Conservation (phyloP, 2,329 filamentous ascomycete genomes). For the Aspergillus luchuensis region DNA sequence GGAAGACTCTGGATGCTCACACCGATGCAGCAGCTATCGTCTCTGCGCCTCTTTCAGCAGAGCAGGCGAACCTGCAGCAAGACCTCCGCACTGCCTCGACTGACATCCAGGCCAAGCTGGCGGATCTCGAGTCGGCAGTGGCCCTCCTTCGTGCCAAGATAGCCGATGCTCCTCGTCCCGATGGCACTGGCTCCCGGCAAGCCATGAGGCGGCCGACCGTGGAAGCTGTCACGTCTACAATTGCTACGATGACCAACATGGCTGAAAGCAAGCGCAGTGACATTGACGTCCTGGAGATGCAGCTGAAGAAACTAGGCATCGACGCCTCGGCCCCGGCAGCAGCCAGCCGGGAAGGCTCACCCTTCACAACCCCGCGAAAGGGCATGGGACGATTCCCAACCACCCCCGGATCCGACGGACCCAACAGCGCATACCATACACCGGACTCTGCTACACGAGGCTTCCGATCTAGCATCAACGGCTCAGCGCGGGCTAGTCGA, state of each 20-base stretch:
- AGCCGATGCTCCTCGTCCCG: conserved; percentile 57
- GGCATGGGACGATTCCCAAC: conserved; percentile 32
- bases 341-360: conserved; percentile 40
- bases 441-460: conserved; percentile 41
- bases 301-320: conserved; percentile 73
- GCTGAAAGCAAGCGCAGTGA: conserved; percentile 88
- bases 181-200: conserved; percentile 43
- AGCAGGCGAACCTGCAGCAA: conserved; percentile 80
- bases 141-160: conserved; percentile 78
- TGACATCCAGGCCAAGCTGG: conserved; percentile 71
- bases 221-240: conserved; percentile 88
- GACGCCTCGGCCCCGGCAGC: conserved; percentile 27
- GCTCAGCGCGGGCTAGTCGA: conserved; percentile 35
- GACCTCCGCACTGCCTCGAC: conserved; percentile 77
- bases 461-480: conserved; percentile 40
- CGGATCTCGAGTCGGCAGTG: conserved; percentile 77
- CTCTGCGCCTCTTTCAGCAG: conserved; percentile 75
- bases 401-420: conserved; percentile 43
- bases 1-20: conserved; percentile 70
- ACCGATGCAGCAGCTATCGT: conserved; percentile 70
- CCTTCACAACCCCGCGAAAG: conserved; percentile 42
- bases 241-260: conserved; percentile 89
- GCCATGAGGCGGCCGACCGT: conserved; percentile 70
- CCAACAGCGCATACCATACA: conserved; percentile 42
- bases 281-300: conserved; percentile 83